These are phyloP conservation scores for Postia placenta DNA, from an alignment of 768 basidiomycete species.

Conservation along the genomic window DNA sequence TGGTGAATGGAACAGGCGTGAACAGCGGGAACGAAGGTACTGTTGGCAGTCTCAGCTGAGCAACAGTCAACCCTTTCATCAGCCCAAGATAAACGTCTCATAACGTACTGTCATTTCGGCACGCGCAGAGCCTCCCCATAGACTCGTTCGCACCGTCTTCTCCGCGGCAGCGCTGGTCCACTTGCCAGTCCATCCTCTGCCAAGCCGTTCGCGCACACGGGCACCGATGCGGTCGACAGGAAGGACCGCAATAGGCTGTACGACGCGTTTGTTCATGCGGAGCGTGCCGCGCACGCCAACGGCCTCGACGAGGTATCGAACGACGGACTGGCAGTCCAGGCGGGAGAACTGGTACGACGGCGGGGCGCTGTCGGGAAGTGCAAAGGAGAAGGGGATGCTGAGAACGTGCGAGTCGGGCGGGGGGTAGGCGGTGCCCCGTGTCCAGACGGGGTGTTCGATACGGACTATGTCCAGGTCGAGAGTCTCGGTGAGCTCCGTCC, in stretches of 20 bases:
- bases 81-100: not conserved
- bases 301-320: slow-evolving; percentile 10
- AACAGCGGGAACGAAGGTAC: slow-evolving; percentile 14
- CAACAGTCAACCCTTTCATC: not conserved
- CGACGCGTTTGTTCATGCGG: not conserved
- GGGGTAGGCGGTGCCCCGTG: slow-evolving; percentile 3
- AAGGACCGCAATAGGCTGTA: slow-evolving; percentile 8
- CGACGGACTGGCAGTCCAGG: not conserved
- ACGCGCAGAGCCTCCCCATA: slow-evolving; percentile 9
- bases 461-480: slow-evolving; percentile 1
- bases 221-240: not conserved
- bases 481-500: not conserved
- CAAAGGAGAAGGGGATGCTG: slow-evolving; percentile 11
- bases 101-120: slow-evolving; percentile 8
- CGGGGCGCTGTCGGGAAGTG: slow-evolving; percentile 5
- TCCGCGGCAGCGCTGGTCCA: not conserved
- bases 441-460: slow-evolving; percentile 2
- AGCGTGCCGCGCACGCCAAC: slow-evolving; percentile 11
- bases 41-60: slow-evolving; percentile 1
- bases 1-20: slow-evolving; percentile 17
- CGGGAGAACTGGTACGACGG: slow-evolving; percentile 7
- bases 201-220: not conserved
- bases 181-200: not conserved
- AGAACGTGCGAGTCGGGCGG: slow-evolving; percentile 6
- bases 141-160: slow-evolving; percentile 6